These are phyloP conservation scores for Phytophthora quininea DNA, from an alignment of 352 stramenopile genomes.

Conservation along the genomic window DNA sequence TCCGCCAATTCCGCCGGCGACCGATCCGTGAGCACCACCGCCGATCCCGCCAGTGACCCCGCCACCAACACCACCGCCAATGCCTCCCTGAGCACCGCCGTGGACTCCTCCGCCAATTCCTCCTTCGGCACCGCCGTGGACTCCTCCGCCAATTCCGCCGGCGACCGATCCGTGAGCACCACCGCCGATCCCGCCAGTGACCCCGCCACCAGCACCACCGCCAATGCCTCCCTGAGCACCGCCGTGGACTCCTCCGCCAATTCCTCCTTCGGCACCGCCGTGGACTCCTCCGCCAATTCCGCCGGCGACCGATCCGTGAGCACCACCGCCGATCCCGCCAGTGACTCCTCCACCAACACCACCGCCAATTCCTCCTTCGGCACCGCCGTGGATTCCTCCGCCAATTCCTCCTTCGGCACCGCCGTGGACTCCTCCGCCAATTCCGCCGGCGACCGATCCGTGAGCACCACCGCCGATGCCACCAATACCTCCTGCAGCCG, in stretches of 20 bases:
- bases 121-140: not conserved
- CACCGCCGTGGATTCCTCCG: not conserved
- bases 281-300: not conserved
- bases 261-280: not conserved
- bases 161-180: not conserved
- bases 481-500: not conserved
- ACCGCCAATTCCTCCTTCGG: not conserved
- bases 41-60: not conserved
- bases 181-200: not conserved
- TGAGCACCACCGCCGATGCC: not conserved
- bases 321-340: not conserved
- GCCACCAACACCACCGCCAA: not conserved
- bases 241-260: not conserved
- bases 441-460: slow-evolving; percentile 2
- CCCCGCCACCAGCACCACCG: not conserved
- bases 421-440: too few species aligned
- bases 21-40: not conserved
- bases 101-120: not conserved
- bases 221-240: not conserved
- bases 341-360: not conserved
- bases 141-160: not conserved
- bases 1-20: not conserved
- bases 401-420: too few species aligned
- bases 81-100: not conserved
- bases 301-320: not conserved